Conservation (phyloP, 2,329 filamentous ascomycete genomes). For the Cryphonectria parasitica region DNA sequence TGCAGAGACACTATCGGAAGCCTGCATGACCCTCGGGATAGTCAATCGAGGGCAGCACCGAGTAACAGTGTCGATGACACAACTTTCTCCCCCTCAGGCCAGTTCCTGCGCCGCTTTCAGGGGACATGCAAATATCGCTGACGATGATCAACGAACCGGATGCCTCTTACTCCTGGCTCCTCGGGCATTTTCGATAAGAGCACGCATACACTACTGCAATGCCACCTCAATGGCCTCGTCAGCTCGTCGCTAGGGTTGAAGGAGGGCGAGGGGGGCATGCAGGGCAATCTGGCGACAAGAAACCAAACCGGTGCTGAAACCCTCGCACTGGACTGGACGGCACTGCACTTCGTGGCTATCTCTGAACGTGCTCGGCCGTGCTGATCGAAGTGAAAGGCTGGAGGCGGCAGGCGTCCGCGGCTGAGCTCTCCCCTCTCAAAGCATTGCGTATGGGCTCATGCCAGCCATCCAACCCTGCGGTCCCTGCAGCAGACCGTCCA, state of each 20-base stretch:
- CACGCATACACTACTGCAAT: constrained; percentile 26
- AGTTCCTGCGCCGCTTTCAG: constrained; percentile 11
- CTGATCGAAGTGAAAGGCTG: not conserved
- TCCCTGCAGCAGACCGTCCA: not conserved
- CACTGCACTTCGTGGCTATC: not conserved
- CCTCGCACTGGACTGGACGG: constrained; percentile 9
- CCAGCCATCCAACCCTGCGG: not conserved
- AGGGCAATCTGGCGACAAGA: not conserved
- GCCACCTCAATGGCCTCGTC: constrained; percentile 14
- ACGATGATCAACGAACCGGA: not conserved
- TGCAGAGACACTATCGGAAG: constrained; percentile 23
- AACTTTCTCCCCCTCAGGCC: not conserved
- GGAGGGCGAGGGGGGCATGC: not conserved
- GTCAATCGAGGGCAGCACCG: constrained; percentile 15
- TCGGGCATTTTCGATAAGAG: constrained; percentile 17
- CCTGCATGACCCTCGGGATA: constrained; percentile 23
- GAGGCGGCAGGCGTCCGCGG: not conserved
- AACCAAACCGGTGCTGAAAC: not conserved
- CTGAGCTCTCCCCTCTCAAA: not conserved
- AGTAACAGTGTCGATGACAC: not conserved
- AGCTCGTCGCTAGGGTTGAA: not conserved
- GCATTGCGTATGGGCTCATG: not conserved
- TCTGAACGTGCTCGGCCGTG: not conserved
- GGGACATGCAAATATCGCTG: not conserved
- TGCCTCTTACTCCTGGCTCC: not conserved